phyloP scores from a whole-genome alignment of 805 yeast genomes.

The Candida vartiovaarae region DNA sequence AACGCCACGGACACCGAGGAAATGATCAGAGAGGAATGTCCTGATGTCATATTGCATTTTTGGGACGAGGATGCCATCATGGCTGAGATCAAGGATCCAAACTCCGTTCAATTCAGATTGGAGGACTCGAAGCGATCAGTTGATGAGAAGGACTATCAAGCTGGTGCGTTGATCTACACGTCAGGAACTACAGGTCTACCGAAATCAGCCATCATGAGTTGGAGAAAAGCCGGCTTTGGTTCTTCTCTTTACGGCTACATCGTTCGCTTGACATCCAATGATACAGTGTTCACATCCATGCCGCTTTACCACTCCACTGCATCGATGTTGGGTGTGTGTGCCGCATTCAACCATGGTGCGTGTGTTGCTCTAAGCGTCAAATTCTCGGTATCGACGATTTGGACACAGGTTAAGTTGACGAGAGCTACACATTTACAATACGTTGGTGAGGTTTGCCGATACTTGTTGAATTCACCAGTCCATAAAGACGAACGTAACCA shows the following conservation, averaged over 20 bases:
- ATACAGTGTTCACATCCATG: slow-evolving; percentile 82
- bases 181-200: slow-evolving; percentile 96
- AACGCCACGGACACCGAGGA: slow-evolving; percentile 44
- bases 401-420: slow-evolving; percentile 77
- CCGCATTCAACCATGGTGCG: slow-evolving; percentile 60
- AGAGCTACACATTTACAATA: slow-evolving; percentile 81
- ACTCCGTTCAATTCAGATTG: slow-evolving; percentile 46
- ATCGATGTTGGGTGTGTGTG: slow-evolving; percentile 75
- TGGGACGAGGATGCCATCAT: slow-evolving; percentile 45
- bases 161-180: slow-evolving; percentile 75
- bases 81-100: slow-evolving; percentile 30
- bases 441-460: slow-evolving; percentile 93
- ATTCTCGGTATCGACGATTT: slow-evolving; percentile 76
- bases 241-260: slow-evolving; percentile 62
- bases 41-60: slow-evolving; percentile 38
- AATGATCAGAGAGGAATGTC: slow-evolving; percentile 30
- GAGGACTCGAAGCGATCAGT: slow-evolving; percentile 52
- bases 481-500: slow-evolving; percentile 64
- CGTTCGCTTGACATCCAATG: slow-evolving; percentile 45
- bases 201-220: slow-evolving; percentile 86
- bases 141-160: slow-evolving; percentile 46
- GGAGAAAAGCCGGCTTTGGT: slow-evolving; percentile 79
- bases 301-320: slow-evolving; percentile 95
- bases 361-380: slow-evolving; percentile 72
- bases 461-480: slow-evolving; percentile 57